Evolutionary conservation across 495 filamentous ascomycete species (phyloP).

Genomic region (Immersiella caudata): DNA sequence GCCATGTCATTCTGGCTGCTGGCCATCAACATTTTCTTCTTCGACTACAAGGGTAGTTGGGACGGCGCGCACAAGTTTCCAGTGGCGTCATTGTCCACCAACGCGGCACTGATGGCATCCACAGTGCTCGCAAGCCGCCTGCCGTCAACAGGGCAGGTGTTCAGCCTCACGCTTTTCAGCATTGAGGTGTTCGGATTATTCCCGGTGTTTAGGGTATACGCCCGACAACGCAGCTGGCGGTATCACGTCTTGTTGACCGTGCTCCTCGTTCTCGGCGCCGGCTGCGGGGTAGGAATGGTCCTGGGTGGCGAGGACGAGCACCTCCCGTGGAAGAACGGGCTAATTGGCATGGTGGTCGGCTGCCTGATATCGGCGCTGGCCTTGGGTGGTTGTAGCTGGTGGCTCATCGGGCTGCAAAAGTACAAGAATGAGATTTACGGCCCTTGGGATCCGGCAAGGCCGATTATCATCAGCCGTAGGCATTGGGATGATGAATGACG

Average conservation of each 20-base stretch:
- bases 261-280: slow-evolving; percentile 76
- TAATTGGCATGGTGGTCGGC: slow-evolving; percentile 73
- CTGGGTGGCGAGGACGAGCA: slow-evolving; percentile 42
- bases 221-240: slow-evolving; percentile 79
- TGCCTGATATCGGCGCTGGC: slow-evolving; percentile 65
- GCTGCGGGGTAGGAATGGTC: slow-evolving; percentile 75
- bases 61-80: slow-evolving; percentile 63
- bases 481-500: slow-evolving; percentile 51
- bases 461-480: slow-evolving; percentile 64
- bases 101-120: slow-evolving; percentile 91
- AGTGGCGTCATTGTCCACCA: slow-evolving; percentile 81
- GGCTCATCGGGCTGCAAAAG: slow-evolving; percentile 94
- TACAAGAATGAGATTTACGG: slow-evolving; percentile 99
- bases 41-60: slow-evolving; percentile 77
- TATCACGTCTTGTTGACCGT: slow-evolving; percentile 80
- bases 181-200: slow-evolving; percentile 98
- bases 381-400: slow-evolving; percentile 96
- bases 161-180: slow-evolving; percentile 89
- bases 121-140: slow-evolving; percentile 83
- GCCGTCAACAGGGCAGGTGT: slow-evolving; percentile 88
- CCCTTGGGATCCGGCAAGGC: slow-evolving; percentile 95
- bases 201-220: slow-evolving; percentile 87
- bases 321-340: slow-evolving; percentile 73
- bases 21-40: slow-evolving; percentile 94
- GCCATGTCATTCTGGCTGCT: slow-evolving; percentile 91